Conservation (phyloP, 2,329 filamentous ascomycete genomes). For the Fusarium neocosmosporiellum region DNA sequence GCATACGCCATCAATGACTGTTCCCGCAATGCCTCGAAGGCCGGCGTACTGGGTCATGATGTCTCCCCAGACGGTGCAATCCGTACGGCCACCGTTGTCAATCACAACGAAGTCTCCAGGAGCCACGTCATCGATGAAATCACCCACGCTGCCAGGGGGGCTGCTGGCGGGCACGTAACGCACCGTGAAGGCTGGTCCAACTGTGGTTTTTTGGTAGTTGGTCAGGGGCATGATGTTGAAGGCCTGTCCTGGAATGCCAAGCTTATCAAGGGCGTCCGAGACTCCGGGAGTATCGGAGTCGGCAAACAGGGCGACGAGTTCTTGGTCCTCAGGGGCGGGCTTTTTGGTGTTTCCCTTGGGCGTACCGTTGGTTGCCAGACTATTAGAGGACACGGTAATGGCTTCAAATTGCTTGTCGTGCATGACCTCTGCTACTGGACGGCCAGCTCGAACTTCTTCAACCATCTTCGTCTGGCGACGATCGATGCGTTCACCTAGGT, state of each 20-base stretch:
- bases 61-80: slow-evolving; percentile 51
- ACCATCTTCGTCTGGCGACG: not conserved
- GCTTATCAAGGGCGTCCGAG: not conserved
- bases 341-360: not conserved
- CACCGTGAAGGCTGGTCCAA: slow-evolving; percentile 49
- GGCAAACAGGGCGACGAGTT: not conserved
- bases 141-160: not conserved
- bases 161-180: slow-evolving; percentile 42
- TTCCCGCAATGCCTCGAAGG: slow-evolving; percentile 42
- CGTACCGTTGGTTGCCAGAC: not conserved
- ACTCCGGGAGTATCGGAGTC: not conserved
- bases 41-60: slow-evolving; percentile 51
- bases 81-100: slow-evolving; percentile 48
- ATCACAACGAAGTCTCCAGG: slow-evolving; percentile 47
- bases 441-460: not conserved
- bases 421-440: not conserved
- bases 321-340: not conserved
- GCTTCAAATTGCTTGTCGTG: not conserved
- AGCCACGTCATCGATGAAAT: slow-evolving; percentile 14
- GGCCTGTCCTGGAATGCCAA: slow-evolving; percentile 27
- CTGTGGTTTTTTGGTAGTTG: slow-evolving; percentile 43
- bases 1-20: slow-evolving; percentile 49
- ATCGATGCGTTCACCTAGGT: not conserved
- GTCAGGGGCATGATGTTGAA: slow-evolving; percentile 33
- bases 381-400: not conserved